These are phyloP conservation scores for Suhomyces tanzawaensis DNA, from an alignment of 805 yeast genomes.

Conservation along the genomic window DNA sequence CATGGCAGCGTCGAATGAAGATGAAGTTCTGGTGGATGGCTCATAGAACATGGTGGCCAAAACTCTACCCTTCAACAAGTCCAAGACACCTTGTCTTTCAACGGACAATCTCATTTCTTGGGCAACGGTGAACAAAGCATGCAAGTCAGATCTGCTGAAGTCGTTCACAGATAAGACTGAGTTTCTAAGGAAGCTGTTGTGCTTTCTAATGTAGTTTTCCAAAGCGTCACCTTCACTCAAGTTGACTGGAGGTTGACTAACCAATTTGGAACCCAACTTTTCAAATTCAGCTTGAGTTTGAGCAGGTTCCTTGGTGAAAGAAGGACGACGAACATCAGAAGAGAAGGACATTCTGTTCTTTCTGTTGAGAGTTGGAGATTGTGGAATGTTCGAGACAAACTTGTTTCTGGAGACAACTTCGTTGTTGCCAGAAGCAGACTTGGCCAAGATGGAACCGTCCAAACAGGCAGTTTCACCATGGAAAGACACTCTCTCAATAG, in stretches of 20 bases:
- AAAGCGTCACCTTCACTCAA: conserved; percentile 78
- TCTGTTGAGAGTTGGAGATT: conserved; percentile 34
- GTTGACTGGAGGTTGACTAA: conserved; percentile 68
- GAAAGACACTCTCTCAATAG: conserved; percentile 83
- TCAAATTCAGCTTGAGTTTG: conserved; percentile 45
- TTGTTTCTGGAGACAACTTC: conserved; percentile 46
- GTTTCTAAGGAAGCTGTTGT: conserved; percentile 88
- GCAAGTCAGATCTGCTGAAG: conserved; percentile 84
- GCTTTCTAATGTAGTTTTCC: conserved; percentile 68
- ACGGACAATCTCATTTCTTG: conserved; percentile 97
- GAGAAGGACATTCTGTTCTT: conserved; percentile 36
- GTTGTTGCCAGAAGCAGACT: conserved; percentile 58
- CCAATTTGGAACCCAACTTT: conserved; percentile 61
- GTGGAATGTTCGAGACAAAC: conserved; percentile 26
- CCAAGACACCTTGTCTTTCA: conserved; percentile 93
- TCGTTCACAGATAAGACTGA: conserved; percentile 87
- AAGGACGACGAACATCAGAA: conserved; percentile 34
- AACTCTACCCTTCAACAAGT: conserved; percentile 84
- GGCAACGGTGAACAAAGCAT: conserved; percentile 91
- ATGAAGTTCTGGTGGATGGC: conserved; percentile 95
- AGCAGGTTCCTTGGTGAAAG: conserved; percentile 31
- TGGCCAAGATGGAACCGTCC: conserved; percentile 71
- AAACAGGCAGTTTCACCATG: conserved; percentile 77
- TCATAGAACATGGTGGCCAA: conserved; percentile 95
- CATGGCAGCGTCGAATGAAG: conserved; percentile 99